Percentiles rank a stretch among this genome's conserved stretches.
phyloP scores from a whole-genome alignment of 768 basidiomycete genomes.

The Dentipellis fragilis region DNA sequence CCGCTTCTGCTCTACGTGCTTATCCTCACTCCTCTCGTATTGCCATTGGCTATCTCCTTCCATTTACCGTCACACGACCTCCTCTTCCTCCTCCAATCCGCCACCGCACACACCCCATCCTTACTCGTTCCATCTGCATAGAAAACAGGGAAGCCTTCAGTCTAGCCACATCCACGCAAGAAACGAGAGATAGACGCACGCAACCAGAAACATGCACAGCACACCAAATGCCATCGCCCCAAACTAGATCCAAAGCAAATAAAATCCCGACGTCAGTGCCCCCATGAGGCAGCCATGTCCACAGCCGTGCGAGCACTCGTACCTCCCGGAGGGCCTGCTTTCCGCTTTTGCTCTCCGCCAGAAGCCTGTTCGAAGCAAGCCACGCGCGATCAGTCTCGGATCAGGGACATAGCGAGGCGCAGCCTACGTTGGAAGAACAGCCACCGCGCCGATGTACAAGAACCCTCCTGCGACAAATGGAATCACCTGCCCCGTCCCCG shows the following conservation, averaged over 20 bases:
- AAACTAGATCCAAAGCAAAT: conserved; percentile 42
- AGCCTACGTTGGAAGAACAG: conserved; percentile 81
- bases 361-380: conserved; percentile 37
- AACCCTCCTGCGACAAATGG: conserved; percentile 89
- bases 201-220: conserved; percentile 84
- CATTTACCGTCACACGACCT: conserved; percentile 9
- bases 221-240: conserved; percentile 88
- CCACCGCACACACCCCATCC: conserved; percentile 11
- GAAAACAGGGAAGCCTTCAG: conserved; percentile 9
- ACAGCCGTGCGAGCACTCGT: conserved; percentile 17
- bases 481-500: conserved; percentile 48
- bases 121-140: conserved; percentile 70
- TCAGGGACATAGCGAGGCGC: conserved; percentile 1
- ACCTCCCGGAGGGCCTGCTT: conserved; percentile 89
- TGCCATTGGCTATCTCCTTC: neutral
- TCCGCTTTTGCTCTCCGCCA: conserved; percentile 81
- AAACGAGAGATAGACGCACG: conserved; percentile 44
- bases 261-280: conserved; percentile 10
- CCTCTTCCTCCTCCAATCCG: neutral
- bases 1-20: too few relatives aligned
- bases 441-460: conserved; percentile 88
- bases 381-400: neutral
- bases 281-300: neutral
- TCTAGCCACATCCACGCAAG: neutral
- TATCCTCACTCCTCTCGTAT: neutral